phyloP scores from a whole-genome alignment of 306 rosid species.

The peach (Prunus persica) region Prunus_persica_NCBIv2 NC_034015.1:20471001-20471500 shows the following conservation, averaged over 20 bases:
- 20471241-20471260: conserved; percentile 38
- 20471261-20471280: conserved; percentile 72
- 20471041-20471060: not conserved
- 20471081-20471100: too few species aligned
- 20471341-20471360: not conserved
- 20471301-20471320: conserved; percentile 51
- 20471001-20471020: not conserved
- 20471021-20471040: not conserved
- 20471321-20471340: conserved; percentile 23
- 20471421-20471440: not conserved
- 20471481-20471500: conserved; percentile 45
- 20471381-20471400: not conserved
- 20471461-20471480: conserved; percentile 29
- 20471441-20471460: not conserved
- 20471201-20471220: not conserved
- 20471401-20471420: not conserved
- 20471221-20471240: not conserved
- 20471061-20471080: too few species aligned
- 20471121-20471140: too few species aligned
- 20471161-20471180: not conserved
- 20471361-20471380: not conserved
- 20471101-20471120: too few species aligned
- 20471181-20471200: not conserved
- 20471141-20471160: too few species aligned
- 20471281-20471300: conserved; percentile 53